Evolutionary conservation across 805 yeast species (phyloP).

Genomic region (Trichomonascus vanleenenianus): DNA sequence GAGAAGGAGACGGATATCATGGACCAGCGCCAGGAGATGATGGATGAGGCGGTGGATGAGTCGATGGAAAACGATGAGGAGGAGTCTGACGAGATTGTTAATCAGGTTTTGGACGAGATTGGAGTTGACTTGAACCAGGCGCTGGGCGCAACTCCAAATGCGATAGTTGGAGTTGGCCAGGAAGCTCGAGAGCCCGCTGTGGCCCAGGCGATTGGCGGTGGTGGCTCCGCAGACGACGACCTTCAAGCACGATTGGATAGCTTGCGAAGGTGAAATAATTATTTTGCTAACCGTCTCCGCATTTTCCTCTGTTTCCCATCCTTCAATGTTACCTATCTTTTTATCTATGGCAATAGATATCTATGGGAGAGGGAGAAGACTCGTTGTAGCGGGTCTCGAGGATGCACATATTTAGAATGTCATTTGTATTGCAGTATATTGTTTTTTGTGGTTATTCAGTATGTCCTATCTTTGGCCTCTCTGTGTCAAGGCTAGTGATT

Average conservation of each 20-base stretch:
- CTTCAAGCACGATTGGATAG: constrained; percentile 83
- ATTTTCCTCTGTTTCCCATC: too few species aligned
- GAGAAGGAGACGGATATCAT: constrained; percentile 89
- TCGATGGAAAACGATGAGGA: constrained; percentile 83
- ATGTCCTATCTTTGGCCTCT: too few species aligned
- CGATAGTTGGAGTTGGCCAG: constrained; percentile 18
- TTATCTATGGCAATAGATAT: too few species aligned
- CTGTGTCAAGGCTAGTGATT: too few species aligned
- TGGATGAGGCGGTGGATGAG: constrained; percentile 97
- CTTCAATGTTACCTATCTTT: too few species aligned
- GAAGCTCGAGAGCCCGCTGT: constrained; percentile 32
- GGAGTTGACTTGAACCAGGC: constrained; percentile 71
- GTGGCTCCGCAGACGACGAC: constrained; percentile 59
- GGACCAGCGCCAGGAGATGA: constrained; percentile 98
- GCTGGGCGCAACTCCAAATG: constrained; percentile 40
- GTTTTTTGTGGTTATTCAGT: too few species aligned
- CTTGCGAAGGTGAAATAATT: constrained; percentile 52
- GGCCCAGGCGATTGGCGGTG: constrained; percentile 47
- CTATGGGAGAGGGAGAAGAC: too few species aligned
- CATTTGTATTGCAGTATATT: too few species aligned
- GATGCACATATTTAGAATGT: neutral
- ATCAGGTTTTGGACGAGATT: constrained; percentile 89
- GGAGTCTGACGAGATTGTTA: constrained; percentile 85
- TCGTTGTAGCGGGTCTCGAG: too few species aligned
- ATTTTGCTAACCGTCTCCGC: too few species aligned